These are phyloP conservation scores for Claviceps fusiformis DNA, from an alignment of 2,329 filamentous ascomycete species.

Conservation along the genomic window DNA sequence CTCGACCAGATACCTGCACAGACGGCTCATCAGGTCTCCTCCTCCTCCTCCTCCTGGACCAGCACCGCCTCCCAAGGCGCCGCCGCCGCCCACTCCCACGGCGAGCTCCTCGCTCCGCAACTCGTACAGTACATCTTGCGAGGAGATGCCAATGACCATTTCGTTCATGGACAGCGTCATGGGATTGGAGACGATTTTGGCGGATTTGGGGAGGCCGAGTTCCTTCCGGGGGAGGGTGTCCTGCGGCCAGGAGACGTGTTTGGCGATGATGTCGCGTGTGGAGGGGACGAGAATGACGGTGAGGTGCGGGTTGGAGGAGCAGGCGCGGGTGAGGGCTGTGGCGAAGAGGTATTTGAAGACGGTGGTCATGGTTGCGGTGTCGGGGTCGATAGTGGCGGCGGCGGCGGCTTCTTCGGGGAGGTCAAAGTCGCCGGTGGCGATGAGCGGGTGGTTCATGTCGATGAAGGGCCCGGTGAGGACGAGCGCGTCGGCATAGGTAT, in stretches of 20 bases:
- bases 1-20: slow-evolving; percentile 68
- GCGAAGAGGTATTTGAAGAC: slow-evolving; percentile 75
- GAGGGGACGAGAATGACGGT: slow-evolving; percentile 76
- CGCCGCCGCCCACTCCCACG: background rate
- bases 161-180: slow-evolving; percentile 86
- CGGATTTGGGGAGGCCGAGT: slow-evolving; percentile 64
- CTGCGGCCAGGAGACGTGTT: slow-evolving; percentile 74
- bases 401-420: slow-evolving; percentile 56
- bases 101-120: slow-evolving; percentile 57
- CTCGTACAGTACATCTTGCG: slow-evolving; percentile 74
- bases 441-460: slow-evolving; percentile 77
- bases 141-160: slow-evolving; percentile 64
- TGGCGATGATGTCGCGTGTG: slow-evolving; percentile 66
- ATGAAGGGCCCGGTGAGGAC: slow-evolving; percentile 80
- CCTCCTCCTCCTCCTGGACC: slow-evolving; percentile 10
- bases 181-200: slow-evolving; percentile 73
- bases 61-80: too few species aligned
- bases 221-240: slow-evolving; percentile 52
- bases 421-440: slow-evolving; percentile 70
- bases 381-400: slow-evolving; percentile 53
- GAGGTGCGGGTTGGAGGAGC: slow-evolving; percentile 55
- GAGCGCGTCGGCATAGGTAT: slow-evolving; percentile 62
- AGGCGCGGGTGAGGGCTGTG: slow-evolving; percentile 57
- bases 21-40: slow-evolving; percentile 52
- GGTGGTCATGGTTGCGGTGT: slow-evolving; percentile 66